Evolutionary conservation across 371 early-diverging fungal species (phyloP).

Genomic region (Mortierella sp.): DNA sequence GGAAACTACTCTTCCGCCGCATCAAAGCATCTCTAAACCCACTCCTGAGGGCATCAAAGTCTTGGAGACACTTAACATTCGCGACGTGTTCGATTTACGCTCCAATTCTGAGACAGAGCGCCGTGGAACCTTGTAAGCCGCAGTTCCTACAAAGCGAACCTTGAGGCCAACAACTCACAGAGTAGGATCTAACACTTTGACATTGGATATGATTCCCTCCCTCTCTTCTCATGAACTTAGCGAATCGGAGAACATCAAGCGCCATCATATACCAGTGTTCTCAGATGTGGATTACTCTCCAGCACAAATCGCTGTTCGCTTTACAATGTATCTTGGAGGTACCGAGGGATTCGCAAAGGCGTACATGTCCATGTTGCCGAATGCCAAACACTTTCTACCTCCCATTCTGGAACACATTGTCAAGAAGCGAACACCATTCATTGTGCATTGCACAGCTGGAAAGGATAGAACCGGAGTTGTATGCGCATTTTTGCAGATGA

Average conservation of each 20-base stretch:
- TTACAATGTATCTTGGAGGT: conserved; percentile 69
- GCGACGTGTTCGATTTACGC: conserved; percentile 66
- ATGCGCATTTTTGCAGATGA: conserved; percentile 73
- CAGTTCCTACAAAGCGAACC: not conserved
- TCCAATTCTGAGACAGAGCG: conserved; percentile 64
- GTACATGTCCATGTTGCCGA: conserved; percentile 65
- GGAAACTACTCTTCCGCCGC: no score
- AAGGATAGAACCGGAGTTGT: conserved; percentile 91
- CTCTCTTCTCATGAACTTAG: conserved; percentile 8
- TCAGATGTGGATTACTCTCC: conserved; percentile 69
- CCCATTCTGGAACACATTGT: conserved; percentile 66
- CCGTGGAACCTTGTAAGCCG: conserved; percentile 57
- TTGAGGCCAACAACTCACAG: not conserved
- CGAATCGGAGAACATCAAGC: conserved; percentile 37
- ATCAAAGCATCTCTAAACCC: conserved; percentile 56
- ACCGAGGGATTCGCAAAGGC: conserved; percentile 67
- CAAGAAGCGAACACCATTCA: conserved; percentile 68
- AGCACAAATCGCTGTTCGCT: conserved; percentile 66
- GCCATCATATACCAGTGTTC: conserved; percentile 67
- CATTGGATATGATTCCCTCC: not conserved
- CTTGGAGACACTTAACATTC: conserved; percentile 59
- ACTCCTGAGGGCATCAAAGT: conserved; percentile 61
- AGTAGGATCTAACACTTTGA: not conserved
- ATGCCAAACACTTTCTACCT: conserved; percentile 59
- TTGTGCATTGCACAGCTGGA: conserved; percentile 91